phyloP scores from a whole-genome alignment of 257 asterid genomes.

The Capsicum chinense region DNA sequence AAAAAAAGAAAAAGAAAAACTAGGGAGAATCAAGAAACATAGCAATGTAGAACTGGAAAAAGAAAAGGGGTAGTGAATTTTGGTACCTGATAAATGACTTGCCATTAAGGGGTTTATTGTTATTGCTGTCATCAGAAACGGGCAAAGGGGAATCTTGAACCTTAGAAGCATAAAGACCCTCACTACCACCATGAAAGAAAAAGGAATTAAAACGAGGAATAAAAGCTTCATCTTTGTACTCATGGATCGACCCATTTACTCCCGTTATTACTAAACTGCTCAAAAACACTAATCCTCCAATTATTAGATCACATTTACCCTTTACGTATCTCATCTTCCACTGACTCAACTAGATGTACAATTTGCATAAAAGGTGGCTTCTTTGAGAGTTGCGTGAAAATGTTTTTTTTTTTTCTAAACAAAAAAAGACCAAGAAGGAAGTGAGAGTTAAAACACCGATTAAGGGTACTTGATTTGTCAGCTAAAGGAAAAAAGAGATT shows the following conservation, averaged over 20 bases:
- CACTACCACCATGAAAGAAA: slow-evolving; percentile 97
- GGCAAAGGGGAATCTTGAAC: slow-evolving; percentile 47
- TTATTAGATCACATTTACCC: slow-evolving; percentile 53
- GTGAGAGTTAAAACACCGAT: neutral
- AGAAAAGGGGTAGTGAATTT: neutral
- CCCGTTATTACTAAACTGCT: slow-evolving; percentile 35
- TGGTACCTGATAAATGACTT: slow-evolving; percentile 87
- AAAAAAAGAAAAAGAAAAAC: neutral
- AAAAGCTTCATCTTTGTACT: slow-evolving; percentile 78
- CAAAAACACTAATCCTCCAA: slow-evolving; percentile 43
- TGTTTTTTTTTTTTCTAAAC: neutral
- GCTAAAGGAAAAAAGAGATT: neutral
- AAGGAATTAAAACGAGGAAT: slow-evolving; percentile 84
- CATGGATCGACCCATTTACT: slow-evolving; percentile 92
- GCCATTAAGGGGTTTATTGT: slow-evolving; percentile 71
- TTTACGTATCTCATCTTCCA: slow-evolving; percentile 42
- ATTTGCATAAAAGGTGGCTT: neutral
- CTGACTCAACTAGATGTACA: slow-evolving; percentile 22
- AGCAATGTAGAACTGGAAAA: slow-evolving; percentile 17
- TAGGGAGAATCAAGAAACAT: too few relatives aligned
- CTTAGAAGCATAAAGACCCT: slow-evolving; percentile 92
- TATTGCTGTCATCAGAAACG: slow-evolving; percentile 51
- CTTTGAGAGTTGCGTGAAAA: slow-evolving; percentile 21
- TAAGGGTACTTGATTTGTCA: slow-evolving; percentile 3
- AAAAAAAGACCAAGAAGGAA: neutral